phyloP scores from a whole-genome alignment of 139 green algal genomes.

The Closterium sp. region DNA sequence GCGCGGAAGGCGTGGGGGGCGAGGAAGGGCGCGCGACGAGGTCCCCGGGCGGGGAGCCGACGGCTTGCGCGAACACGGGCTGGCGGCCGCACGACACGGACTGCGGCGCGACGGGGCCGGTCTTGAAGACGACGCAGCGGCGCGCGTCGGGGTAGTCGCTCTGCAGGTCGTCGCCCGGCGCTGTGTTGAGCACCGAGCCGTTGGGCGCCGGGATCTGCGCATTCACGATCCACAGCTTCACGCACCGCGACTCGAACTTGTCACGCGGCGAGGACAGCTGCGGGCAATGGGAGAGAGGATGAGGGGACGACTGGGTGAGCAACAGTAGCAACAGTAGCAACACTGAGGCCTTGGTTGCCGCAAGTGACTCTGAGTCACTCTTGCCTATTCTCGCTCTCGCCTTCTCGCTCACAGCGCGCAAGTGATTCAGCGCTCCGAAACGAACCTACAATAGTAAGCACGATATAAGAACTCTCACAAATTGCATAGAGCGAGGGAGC shows the following conservation, averaged over 20 bases:
- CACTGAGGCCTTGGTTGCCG: too few species aligned
- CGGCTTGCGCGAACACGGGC: neutral
- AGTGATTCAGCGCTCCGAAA: too few species aligned
- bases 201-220: neutral
- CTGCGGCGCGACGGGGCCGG: conserved; percentile 4
- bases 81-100: neutral
- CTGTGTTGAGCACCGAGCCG: neutral
- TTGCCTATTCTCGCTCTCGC: too few species aligned
- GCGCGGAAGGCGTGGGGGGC: neutral
- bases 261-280: neutral
- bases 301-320: neutral
- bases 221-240: neutral
- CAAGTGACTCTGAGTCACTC: too few species aligned
- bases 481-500: too few species aligned
- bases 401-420: too few species aligned
- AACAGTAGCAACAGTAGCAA: neutral
- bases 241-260: conserved; percentile 8
- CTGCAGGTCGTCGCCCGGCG: conserved; percentile 4
- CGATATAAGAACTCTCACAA: too few species aligned
- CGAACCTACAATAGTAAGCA: too few species aligned
- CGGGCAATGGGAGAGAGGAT: neutral
- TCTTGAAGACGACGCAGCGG: conserved; percentile 28
- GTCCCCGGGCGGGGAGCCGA: neutral
- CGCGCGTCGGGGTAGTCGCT: conserved; percentile 13
- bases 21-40: neutral